phyloP scores from a whole-genome alignment of 2,329 filamentous ascomycete species.

The Monosporascus cannonballus region DNA sequence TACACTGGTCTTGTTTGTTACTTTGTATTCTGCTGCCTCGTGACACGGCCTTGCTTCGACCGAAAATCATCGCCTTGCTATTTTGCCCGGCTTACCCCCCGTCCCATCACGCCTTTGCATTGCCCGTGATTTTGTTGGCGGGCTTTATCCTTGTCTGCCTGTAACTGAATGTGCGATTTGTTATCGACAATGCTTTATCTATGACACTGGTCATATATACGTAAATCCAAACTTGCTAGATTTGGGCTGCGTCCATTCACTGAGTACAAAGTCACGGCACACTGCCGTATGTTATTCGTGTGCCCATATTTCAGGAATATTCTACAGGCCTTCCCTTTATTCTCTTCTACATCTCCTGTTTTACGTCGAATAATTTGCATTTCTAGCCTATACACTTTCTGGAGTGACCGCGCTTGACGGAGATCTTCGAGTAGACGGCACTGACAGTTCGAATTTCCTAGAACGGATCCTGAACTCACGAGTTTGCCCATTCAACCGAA shows the following conservation, averaged over 20 bases:
- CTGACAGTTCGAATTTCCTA: too few species aligned
- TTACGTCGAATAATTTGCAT: neutral
- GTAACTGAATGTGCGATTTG: conserved; percentile 7
- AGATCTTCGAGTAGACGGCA: too few species aligned
- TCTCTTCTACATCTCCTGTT: neutral
- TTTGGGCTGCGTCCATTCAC: neutral
- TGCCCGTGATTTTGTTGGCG: conserved; percentile 8
- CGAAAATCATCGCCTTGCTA: conserved; percentile 4
- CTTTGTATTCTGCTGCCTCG: neutral
- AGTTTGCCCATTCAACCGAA: too few species aligned
- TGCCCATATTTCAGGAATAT: neutral
- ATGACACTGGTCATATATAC: neutral
- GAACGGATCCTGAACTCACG: too few species aligned
- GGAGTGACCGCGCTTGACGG: neutral
- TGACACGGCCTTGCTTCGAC: neutral
- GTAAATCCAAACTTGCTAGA: neutral
- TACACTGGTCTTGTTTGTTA: neutral
- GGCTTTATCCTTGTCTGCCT: conserved; percentile 10
- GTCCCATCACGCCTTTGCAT: neutral
- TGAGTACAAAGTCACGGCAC: neutral
- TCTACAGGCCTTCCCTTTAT: neutral
- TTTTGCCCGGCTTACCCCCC: neutral
- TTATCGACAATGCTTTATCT: conserved; percentile 1
- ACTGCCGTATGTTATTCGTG: neutral
- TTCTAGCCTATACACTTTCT: neutral